phyloP scores from a whole-genome alignment of 2,329 filamentous ascomycete species.

The Colletotrichum sp. region DNA sequence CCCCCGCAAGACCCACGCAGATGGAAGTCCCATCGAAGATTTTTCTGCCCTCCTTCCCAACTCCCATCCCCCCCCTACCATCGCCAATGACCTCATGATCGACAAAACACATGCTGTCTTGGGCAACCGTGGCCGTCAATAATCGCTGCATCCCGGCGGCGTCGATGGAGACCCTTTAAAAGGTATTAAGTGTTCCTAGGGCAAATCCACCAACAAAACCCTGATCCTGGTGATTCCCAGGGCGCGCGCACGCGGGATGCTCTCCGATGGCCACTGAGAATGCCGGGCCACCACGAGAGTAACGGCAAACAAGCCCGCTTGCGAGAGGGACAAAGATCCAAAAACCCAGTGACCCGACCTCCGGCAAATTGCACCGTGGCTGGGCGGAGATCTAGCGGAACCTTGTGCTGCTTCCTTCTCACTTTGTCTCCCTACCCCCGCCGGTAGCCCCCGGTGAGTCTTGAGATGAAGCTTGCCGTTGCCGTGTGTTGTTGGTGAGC shows the following conservation, averaged over 20 bases:
- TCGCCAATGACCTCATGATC: constrained; percentile 23
- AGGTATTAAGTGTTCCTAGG: not conserved
- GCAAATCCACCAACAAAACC: constrained; percentile 6
- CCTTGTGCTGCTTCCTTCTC: not conserved
- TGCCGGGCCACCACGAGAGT: not conserved
- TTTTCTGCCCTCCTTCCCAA: constrained; percentile 1
- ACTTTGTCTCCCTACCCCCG: not conserved
- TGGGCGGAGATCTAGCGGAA: not conserved
- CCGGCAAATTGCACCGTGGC: not conserved
- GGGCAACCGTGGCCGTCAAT: constrained; percentile 18
- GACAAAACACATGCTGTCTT: not conserved
- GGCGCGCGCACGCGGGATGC: not conserved
- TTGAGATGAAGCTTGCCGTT: not conserved
- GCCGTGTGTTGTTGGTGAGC: not conserved
- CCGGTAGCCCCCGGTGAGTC: not conserved
- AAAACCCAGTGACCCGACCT: not conserved
- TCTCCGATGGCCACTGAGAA: constrained; percentile 12
- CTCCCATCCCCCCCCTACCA: not conserved
- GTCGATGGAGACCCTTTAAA: constrained; percentile 7
- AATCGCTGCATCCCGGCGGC: constrained; percentile 12
- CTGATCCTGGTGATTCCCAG: not conserved
- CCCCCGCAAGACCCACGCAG: constrained; percentile 16
- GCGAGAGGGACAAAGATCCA: not conserved
- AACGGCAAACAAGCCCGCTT: not conserved
- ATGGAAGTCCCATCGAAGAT: constrained; percentile 11